Evolutionary conservation across 352 stramenopile genomes (phyloP), one percentile per base, ranked within the genome.

Genomic region (Halophytophthora batemanensis): DNA sequence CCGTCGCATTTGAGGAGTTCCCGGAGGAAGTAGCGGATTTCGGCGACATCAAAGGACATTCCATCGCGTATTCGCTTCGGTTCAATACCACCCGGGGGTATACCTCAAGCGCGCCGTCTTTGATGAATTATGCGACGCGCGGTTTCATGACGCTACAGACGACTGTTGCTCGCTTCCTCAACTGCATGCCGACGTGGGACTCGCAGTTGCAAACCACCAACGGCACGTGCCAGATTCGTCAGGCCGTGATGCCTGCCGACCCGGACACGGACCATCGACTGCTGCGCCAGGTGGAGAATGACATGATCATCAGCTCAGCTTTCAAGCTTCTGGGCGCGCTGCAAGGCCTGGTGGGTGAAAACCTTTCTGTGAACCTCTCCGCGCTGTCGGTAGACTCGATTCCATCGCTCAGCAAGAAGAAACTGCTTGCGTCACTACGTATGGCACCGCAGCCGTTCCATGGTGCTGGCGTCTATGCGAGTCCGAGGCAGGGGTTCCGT

Each of bases 101-200:
- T 6, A 57, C 68, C 5, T 66, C 59, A 21, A 69, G 61, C 36
- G 72, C 89, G 2, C 77, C 80, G 2, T 68, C 64, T 45, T 69
- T 53, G 4, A 59, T 80, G 48, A 56, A 53, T n/a, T 90, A 92
- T 45, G 38, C 74, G 17, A 85, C 66, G 10, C 59, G 58, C 8
- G 81, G 81, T 5, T 92, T 92, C 45, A 71, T 90, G 54, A 88
- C 77, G 18, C 66, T 93, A 2, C 82, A 93, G 47, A 93, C 82
- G 0, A 45, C 68, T 1, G 70, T 93, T 22, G 71, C 71, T 23
- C 65, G 77, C 3, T 80, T 91, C 25, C 50, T 90, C 21, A 87
- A 84, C 51, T 90, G 82, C 23, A 56, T 84, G 12, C 82, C 82
- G 8, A 33, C 52, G 6, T 90, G 82, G 77, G 55, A 92, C 39